These are phyloP conservation scores for Ophiostoma perfectum DNA, from an alignment of 2,329 filamentous ascomycete species.

Conservation along the genomic window DNA sequence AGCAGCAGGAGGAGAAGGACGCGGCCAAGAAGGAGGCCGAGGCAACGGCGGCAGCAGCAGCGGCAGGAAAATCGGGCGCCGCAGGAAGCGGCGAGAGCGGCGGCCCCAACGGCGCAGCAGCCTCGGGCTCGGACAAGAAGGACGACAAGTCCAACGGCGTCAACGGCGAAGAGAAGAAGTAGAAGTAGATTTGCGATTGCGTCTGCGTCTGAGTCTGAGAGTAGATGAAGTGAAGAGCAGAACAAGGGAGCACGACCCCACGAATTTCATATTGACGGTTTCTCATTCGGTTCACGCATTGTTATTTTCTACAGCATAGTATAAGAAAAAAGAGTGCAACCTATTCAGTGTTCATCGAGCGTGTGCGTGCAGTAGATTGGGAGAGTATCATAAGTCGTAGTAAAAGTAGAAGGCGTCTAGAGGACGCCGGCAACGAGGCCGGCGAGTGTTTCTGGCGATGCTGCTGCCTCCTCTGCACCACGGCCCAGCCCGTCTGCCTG, in stretches of 20 bases:
- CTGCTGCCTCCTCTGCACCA: constrained; percentile 32
- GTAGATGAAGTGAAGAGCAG: background rate
- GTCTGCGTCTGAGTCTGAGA: constrained; percentile 18
- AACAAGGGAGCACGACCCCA: background rate
- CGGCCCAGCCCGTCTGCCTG: constrained; percentile 46
- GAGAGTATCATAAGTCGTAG: background rate
- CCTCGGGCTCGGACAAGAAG: constrained; percentile 39
- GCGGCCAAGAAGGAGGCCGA: constrained; percentile 62
- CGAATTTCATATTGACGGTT: background rate
- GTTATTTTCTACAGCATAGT: background rate
- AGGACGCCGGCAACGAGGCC: constrained; percentile 53
- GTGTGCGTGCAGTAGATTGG: background rate
- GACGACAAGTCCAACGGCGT: constrained; percentile 36
- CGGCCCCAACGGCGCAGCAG: constrained; percentile 36
- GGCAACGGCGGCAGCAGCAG: constrained; percentile 28
- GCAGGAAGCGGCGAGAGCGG: constrained; percentile 36
- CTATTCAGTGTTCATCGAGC: too few relatives aligned
- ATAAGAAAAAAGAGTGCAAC: background rate
- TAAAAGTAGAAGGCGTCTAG: background rate
- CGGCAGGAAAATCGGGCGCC: constrained; percentile 6
- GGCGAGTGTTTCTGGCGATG: constrained; percentile 57
- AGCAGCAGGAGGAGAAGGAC: constrained; percentile 94
- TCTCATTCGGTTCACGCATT: background rate
- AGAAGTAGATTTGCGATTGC: constrained; percentile 21
- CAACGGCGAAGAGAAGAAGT: constrained; percentile 30